Percentiles rank a stretch among this genome's conserved stretches.
Conservation (phyloP, 176 grass and related monocot species). For the Triticum monococcum region DNA sequence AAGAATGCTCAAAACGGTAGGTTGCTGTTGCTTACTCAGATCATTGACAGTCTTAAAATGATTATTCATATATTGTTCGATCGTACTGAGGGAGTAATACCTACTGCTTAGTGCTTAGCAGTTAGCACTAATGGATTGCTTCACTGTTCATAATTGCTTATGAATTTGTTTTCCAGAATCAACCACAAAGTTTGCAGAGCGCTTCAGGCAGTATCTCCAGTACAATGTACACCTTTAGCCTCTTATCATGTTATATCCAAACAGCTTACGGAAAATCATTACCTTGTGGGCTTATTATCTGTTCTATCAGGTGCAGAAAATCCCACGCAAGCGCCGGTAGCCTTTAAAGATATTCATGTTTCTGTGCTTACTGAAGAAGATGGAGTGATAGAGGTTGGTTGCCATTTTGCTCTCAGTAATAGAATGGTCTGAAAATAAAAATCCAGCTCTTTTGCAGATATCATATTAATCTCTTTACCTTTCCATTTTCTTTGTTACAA, state of each 20-base stretch:
- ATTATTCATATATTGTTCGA: not conserved
- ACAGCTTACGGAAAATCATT: not conserved
- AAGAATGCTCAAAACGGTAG: conserved; percentile 23
- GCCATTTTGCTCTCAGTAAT: not conserved
- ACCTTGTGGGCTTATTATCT: not conserved
- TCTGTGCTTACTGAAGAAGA: conserved; percentile 28
- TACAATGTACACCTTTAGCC: conserved; percentile 26
- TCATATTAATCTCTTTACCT: conserved; percentile 27
- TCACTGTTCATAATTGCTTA: conserved; percentile 7
- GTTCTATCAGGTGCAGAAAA: conserved; percentile 43
- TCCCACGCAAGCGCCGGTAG: not conserved
- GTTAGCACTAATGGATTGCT: not conserved
- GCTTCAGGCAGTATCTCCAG: conserved; percentile 39
- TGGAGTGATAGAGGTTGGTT: conserved; percentile 56
- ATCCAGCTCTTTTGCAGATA: not conserved
- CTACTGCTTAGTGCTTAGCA: not conserved
- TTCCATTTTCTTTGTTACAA: conserved; percentile 15
- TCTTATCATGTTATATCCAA: conserved; percentile 27
- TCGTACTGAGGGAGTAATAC: not conserved
- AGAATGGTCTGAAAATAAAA: not conserved
- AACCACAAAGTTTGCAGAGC: conserved; percentile 19
- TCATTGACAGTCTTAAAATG: not conserved
- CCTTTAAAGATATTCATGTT: conserved; percentile 47
- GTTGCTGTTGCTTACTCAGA: not conserved
- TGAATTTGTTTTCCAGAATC: conserved; percentile 33